Percentiles rank a stretch among this genome's conserved stretches.
Conservation (phyloP, 2,329 filamentous ascomycete genomes). For the Stachybotrys chlorohalonatus region DNA sequence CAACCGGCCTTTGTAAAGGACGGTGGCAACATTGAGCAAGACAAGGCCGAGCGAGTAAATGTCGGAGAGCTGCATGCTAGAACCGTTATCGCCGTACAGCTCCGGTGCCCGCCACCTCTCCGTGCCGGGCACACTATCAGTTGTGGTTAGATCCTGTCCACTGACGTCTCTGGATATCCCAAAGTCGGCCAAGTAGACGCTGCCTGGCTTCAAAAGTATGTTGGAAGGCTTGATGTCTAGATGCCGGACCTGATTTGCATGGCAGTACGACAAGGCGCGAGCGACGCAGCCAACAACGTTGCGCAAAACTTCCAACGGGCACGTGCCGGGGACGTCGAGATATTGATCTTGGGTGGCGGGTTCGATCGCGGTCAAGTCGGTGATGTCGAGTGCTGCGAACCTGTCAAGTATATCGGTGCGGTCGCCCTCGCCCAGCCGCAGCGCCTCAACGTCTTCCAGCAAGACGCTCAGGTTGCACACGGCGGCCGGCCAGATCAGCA, state of each 20-base stretch:
- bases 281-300: slow-evolving; percentile 34
- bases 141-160: slow-evolving; percentile 34
- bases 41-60: slow-evolving; percentile 39
- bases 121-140: slow-evolving; percentile 29
- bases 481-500: slow-evolving; percentile 38
- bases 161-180: slow-evolving; percentile 38
- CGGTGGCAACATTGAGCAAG: slow-evolving; percentile 32
- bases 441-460: slow-evolving; percentile 31
- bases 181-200: slow-evolving; percentile 40
- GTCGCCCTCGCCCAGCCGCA: slow-evolving; percentile 28
- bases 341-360: slow-evolving; percentile 9
- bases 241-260: slow-evolving; percentile 32
- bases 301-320: slow-evolving; percentile 31
- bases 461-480: slow-evolving; percentile 34
- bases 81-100: slow-evolving; percentile 23
- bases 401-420: slow-evolving; percentile 29
- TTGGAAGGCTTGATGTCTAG: slow-evolving; percentile 40
- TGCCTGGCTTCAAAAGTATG: slow-evolving; percentile 33
- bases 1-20: slow-evolving; percentile 30
- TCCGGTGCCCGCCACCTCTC: slow-evolving; percentile 37
- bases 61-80: slow-evolving; percentile 37
- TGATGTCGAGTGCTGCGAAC: slow-evolving; percentile 27
- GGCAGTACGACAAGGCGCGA: slow-evolving; percentile 32
- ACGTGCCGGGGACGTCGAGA: slow-evolving; percentile 14
- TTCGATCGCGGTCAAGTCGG: slow-evolving; percentile 25